Base-by-base conservation (phyloP, 139 green algal genomes). In the Chlorella sp. region DNA sequence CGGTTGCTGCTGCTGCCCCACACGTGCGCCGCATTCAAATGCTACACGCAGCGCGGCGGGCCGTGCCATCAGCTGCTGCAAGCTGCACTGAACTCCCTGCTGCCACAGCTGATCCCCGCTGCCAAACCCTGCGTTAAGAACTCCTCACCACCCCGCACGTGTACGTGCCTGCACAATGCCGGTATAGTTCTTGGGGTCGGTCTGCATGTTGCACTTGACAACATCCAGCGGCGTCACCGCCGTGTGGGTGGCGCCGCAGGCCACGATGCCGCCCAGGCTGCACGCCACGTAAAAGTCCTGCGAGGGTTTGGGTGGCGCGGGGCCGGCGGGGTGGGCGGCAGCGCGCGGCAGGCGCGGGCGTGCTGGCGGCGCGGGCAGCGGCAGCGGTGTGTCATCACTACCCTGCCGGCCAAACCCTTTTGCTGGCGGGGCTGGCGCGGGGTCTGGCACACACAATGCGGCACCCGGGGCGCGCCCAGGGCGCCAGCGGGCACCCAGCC, bases 151-250 rank as follows among this genome's bases (percentile, higher is more conserved):
- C 7, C 16, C 12, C 65, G 21, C 3, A 20, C 5, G n/a, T 30
- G 69, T 15, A 55, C 69, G 69, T 15, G 32, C 69, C 69, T 75
- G 76, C 34, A 68, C 26, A 13, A 96, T 96, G 76, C 87, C 84
- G 72, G 91, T 93, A 87, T 94, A 96, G 88, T 93, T 95, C 67
- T 88, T 86, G 55, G 93, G 93, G 73, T 96, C 89, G 62, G 86
- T 96, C 86, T 94, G 90, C 90, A 97, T 97, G 91, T 98, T 98
- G 90, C 95, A 98, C 93, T 98, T 98, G 57, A 98, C 96, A 3
- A 98, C 95, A 74, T 98, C 95, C 84, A 98, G 89, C 3, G 95
- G 95, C 1, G 95, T 98, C n/a, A 98, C 93, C 17, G 88, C 86
- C 26, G 92, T 94, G 86, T 93, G 90, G n/a, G 92, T 93, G 23